Evolutionary conservation across 208 protist genomes (phyloP).

Genomic region (Sergeia podlipaevii): DNA sequence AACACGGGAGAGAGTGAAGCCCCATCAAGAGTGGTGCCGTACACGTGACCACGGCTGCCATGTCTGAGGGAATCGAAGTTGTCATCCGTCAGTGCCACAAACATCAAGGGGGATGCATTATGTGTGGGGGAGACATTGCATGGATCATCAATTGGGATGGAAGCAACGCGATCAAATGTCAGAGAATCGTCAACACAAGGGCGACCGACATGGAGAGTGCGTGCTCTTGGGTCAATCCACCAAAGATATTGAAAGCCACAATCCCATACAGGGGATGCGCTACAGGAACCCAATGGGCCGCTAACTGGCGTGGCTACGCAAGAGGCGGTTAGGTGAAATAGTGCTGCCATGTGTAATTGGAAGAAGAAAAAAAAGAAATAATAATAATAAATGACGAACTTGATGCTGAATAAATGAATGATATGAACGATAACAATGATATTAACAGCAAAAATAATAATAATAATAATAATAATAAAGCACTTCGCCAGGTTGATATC

Average conservation of each 20-base stretch:
- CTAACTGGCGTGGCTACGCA: conserved; percentile 9
- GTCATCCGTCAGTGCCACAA: background rate
- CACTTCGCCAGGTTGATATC: too few species aligned
- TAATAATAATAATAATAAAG: too few species aligned
- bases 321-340: conserved; percentile 24
- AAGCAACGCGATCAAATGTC: conserved; percentile 20
- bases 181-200: background rate
- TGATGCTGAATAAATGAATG: background rate
- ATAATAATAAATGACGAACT: background rate
- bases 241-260: conserved; percentile 16
- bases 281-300: conserved; percentile 4
- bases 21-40: background rate
- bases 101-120: background rate
- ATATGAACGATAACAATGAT: too few species aligned
- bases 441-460: too few species aligned
- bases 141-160: conserved; percentile 14
- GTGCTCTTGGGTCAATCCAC: conserved; percentile 24
- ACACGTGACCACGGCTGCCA: background rate
- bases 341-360: conserved; percentile 11
- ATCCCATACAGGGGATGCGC: conserved; percentile 24
- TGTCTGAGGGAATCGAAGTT: background rate
- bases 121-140: background rate
- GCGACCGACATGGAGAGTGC: conserved; percentile 17
- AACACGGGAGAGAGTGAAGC: too few species aligned
- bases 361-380: conserved; percentile 5